Conservation (phyloP, 805 yeast genomes). For the Saccharomycopsis fodiens region DNA sequence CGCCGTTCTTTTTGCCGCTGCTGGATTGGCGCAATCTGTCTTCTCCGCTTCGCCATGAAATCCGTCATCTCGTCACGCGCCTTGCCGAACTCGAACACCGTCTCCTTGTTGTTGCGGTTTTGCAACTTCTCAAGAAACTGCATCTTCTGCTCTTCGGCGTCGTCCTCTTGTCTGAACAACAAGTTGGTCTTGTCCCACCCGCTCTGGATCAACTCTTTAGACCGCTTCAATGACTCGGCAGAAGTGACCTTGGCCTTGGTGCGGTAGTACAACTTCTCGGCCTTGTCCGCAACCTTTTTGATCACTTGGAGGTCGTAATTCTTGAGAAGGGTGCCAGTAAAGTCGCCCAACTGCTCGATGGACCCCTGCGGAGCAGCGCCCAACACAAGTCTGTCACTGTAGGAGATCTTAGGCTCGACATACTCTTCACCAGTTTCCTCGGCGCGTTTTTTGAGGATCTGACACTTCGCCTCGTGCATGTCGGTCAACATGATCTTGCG, state of each 20-base stretch:
- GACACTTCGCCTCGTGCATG: slow-evolving; percentile 58
- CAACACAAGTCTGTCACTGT: slow-evolving; percentile 67
- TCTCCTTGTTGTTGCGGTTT: slow-evolving; percentile 69
- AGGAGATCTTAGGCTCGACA: slow-evolving; percentile 54
- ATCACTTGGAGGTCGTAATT: slow-evolving; percentile 60
- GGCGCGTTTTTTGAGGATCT: slow-evolving; percentile 40
- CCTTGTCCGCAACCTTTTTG: slow-evolving; percentile 70
- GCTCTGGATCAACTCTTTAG: slow-evolving; percentile 59
- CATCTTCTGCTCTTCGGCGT: slow-evolving; percentile 38
- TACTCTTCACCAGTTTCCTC: slow-evolving; percentile 33
- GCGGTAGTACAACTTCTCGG: slow-evolving; percentile 79
- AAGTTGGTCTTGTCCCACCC: slow-evolving; percentile 91
- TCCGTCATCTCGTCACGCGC: slow-evolving; percentile 64
- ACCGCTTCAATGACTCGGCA: slow-evolving; percentile 72
- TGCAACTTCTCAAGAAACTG: slow-evolving; percentile 71
- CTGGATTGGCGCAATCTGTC: slow-evolving; percentile 84
- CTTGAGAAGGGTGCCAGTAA: slow-evolving; percentile 51
- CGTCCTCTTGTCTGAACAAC: slow-evolving; percentile 58
- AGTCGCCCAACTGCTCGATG: slow-evolving; percentile 66
- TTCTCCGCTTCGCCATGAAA: slow-evolving; percentile 80
- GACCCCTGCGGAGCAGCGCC: slow-evolving; percentile 75
- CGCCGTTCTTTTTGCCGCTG: slow-evolving; percentile 64
- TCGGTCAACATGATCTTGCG: slow-evolving; percentile 65
- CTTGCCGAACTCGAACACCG: slow-evolving; percentile 85
- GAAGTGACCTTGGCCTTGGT: slow-evolving; percentile 79